phyloP scores from a whole-genome alignment of 164 flowering plant species.

The Macadamia tetraphylla region DNA sequence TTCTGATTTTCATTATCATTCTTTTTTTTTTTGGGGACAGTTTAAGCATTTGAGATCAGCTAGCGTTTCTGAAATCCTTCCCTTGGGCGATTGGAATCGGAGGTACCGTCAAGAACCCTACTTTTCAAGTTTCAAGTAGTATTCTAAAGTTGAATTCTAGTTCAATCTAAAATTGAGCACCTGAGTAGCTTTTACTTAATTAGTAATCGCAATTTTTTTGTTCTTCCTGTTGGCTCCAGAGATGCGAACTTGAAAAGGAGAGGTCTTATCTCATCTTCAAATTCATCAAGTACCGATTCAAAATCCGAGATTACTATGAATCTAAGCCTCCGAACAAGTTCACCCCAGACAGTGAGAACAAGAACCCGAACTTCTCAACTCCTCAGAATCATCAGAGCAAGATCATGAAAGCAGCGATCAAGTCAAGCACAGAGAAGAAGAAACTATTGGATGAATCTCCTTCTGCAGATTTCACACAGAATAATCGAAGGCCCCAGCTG shows the following conservation, averaged over 20 bases:
- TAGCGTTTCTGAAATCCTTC: slow-evolving; percentile 29
- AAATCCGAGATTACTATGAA: slow-evolving; percentile 6
- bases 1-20: not conserved
- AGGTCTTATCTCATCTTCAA: slow-evolving; percentile 25
- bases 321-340: slow-evolving; percentile 8
- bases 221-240: slow-evolving; percentile 18
- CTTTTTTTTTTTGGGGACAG: slow-evolving; percentile 5
- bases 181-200: not conserved
- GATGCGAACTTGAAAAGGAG: slow-evolving; percentile 56
- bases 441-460: slow-evolving; percentile 4
- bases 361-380: slow-evolving; percentile 52
- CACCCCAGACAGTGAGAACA: slow-evolving; percentile 43
- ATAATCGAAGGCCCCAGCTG: slow-evolving; percentile 32
- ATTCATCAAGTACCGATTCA: slow-evolving; percentile 5
- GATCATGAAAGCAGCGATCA: slow-evolving; percentile 33
- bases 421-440: slow-evolving; percentile 54
- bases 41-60: slow-evolving; percentile 23
- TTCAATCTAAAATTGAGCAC: not conserved
- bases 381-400: slow-evolving; percentile 23
- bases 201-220: not conserved
- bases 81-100: slow-evolving; percentile 35
- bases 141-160: not conserved
- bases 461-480: slow-evolving; percentile 12
- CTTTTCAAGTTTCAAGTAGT: not conserved
- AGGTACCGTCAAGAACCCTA: slow-evolving; percentile 31